Percentiles rank a stretch among this genome's conserved stretches.
Conservation (phyloP, 2,329 filamentous ascomycete genomes). For the Diaporthe citri region DNA sequence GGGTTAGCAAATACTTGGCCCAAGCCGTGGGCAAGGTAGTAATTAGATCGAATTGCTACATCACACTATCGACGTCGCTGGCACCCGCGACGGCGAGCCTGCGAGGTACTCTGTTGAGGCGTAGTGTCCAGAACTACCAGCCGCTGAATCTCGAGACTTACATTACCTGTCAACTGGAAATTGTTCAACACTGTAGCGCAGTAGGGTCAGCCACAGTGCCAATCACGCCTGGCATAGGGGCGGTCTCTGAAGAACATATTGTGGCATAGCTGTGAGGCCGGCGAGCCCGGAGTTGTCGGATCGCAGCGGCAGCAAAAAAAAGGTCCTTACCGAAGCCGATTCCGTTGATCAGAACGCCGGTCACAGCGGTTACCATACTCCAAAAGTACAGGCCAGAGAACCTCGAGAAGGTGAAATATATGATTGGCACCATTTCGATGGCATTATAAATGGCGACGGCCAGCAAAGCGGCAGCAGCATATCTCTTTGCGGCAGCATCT, state of each 20-base stretch:
- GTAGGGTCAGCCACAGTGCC: constrained; percentile 53
- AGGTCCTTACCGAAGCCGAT: constrained; percentile 56
- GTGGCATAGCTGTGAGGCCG: neutral
- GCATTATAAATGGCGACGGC: constrained; percentile 37
- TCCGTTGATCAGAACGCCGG: constrained; percentile 53
- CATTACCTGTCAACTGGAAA: constrained; percentile 38
- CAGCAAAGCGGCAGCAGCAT: constrained; percentile 27
- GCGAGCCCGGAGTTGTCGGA: neutral
- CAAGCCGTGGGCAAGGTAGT: neutral
- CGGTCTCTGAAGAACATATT: too few relatives aligned
- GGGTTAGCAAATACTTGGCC: constrained; percentile 2
- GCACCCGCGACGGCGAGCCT: neutral
- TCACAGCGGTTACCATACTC: constrained; percentile 52
- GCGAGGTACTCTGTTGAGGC: neutral
- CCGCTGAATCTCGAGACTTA: constrained; percentile 21
- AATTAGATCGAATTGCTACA: neutral
- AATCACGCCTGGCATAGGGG: neutral
- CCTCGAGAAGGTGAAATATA: constrained; percentile 36
- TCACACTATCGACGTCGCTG: neutral
- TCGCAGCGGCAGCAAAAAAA: too few relatives aligned
- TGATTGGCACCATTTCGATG: constrained; percentile 31
- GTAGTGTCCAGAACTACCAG: too few relatives aligned
- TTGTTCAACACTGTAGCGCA: constrained; percentile 54
- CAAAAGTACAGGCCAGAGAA: constrained; percentile 54
- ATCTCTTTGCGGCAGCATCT: constrained; percentile 34